These are phyloP conservation scores for Arachnomyces sp. DNA, from an alignment of 2,329 filamentous ascomycete genomes.

Conservation along the genomic window DNA sequence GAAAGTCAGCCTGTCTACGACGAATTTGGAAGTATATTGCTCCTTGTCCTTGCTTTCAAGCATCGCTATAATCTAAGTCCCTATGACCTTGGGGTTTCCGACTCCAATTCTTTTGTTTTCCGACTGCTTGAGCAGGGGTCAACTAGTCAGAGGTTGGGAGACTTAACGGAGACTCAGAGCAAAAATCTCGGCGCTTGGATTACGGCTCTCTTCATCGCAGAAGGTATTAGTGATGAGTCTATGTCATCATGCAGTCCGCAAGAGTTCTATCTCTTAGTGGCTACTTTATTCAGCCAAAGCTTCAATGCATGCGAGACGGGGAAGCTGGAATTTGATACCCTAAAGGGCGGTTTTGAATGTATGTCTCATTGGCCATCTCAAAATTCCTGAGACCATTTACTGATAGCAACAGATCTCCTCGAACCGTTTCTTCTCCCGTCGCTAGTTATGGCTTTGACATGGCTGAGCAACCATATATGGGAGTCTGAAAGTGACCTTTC, in stretches of 20 bases:
- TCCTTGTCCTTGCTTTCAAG: constrained; percentile 50
- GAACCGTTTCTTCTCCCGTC: constrained; percentile 57
- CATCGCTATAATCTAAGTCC: constrained; percentile 48
- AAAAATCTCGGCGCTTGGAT: constrained; percentile 54
- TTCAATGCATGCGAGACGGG: constrained; percentile 49
- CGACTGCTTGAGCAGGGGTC: constrained; percentile 41
- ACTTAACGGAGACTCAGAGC: constrained; percentile 48
- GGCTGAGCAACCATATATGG: constrained; percentile 51
- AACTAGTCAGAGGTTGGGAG: constrained; percentile 40
- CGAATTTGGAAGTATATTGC: constrained; percentile 54
- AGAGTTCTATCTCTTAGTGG: constrained; percentile 55
- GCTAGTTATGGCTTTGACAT: constrained; percentile 49
- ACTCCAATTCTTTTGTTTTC: constrained; percentile 47
- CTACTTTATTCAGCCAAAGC: constrained; percentile 55
- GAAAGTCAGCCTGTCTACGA: constrained; percentile 59
- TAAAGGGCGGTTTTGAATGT: constrained; percentile 57
- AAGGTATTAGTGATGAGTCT: constrained; percentile 56
- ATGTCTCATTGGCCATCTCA: constrained; percentile 19
- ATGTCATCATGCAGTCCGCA: constrained; percentile 57
- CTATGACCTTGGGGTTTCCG: constrained; percentile 45
- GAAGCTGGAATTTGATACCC: constrained; percentile 47
- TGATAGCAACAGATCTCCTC: constrained; percentile 42
- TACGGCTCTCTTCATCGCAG: constrained; percentile 52
- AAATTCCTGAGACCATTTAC: constrained; percentile 2
- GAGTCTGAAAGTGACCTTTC: constrained; percentile 42